Base-by-base conservation (phyloP, 2,329 filamentous ascomycete species). In the Trematosphaeria pertusa region DNA sequence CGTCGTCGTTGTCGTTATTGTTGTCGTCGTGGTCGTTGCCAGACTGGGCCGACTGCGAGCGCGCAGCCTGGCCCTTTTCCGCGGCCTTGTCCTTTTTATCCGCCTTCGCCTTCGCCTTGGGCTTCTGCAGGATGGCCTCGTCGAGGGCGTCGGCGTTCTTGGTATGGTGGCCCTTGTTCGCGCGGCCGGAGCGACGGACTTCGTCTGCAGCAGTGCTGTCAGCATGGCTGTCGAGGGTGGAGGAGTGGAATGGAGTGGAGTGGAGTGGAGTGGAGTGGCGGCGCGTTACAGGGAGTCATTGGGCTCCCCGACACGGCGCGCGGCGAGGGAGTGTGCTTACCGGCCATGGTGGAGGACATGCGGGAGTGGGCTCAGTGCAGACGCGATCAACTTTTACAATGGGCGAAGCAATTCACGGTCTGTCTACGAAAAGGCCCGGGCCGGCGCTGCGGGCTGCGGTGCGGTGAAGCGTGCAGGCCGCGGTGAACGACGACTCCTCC, bases 121-220 rank as follows among this genome's bases (percentile, higher is more conserved):
- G 50, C 24, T 58, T 59, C 36, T 17, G 38, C n/a, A n/a, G n/a
- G 22, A 52, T 49, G 38, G 63, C 56, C 49, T 70, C 64, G 53
- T 73, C 65, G 58, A 70, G 56, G 46, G 59, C 52, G 67, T 96
- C 91, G 61, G 91, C 87, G 57, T 88, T 88, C 74, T 96, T 96
- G 19, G 86, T 87, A 74, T 97, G 91, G 65, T 97, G 92, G 69
- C 94, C 94, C 71, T 99, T 99, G 56, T 94, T 99, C 64, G 93
- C 91, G 65, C 94, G 88, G 57, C 94, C 92, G 33, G 94, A 99
- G 69, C 94, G 89, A 72, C 94, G 88, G 48, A 91, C 89, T 82
- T 97, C 93, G 58, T 87, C 85, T 87, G 72, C 57, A 57, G 48
- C 31, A 37, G 24, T 17, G 32, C 12, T 32, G 53, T 73, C 52